Conservation (phyloP, 73 alveolate species). For the Uronychia binucleata region DNA sequence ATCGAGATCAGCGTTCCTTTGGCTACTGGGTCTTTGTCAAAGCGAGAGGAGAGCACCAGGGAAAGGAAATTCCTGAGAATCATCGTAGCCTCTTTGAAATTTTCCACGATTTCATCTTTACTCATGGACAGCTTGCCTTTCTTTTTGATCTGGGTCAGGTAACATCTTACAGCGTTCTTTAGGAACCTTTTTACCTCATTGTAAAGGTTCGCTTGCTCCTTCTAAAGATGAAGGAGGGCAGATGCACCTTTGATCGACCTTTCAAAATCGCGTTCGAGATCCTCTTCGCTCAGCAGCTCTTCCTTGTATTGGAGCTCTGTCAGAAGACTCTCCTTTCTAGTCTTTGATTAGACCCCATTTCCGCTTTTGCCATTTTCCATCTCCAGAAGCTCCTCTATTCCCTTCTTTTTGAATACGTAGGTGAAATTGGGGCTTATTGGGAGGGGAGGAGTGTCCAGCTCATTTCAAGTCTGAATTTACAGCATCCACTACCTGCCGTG, state of each 20-base stretch:
- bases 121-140: neutral
- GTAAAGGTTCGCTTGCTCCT: neutral
- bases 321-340: neutral
- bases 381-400: neutral
- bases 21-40: neutral
- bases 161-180: no score
- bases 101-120: neutral
- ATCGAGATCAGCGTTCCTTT: neutral
- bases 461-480: neutral
- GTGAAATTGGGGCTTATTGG: neutral
- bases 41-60: neutral
- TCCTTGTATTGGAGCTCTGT: neutral
- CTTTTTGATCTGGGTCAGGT: no score
- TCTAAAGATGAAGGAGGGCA: neutral
- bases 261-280: neutral
- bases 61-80: neutral
- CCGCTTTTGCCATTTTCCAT: neutral
- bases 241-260: neutral
- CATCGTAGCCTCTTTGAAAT: neutral
- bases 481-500: neutral
- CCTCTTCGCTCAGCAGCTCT: neutral
- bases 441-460: neutral
- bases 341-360: neutral
- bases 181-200: neutral
- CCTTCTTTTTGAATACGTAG: neutral